Evolutionary conservation across 2,329 filamentous ascomycete species (phyloP).

Genomic region (Venturia effusa): DNA sequence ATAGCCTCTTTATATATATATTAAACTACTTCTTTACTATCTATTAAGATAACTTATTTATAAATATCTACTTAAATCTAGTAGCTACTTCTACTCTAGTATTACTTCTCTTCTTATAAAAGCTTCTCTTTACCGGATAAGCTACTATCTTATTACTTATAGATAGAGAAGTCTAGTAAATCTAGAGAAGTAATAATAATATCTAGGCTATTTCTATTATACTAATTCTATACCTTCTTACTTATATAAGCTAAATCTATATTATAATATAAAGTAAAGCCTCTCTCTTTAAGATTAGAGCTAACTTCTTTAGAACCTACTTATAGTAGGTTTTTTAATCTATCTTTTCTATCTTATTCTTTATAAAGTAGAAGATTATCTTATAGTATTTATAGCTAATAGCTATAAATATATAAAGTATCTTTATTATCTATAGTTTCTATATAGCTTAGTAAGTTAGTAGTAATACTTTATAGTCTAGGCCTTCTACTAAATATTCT

Average conservation of each 20-base stretch:
- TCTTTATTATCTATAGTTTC: background rate
- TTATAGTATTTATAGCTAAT: background rate
- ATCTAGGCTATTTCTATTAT: background rate
- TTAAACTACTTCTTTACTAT: background rate
- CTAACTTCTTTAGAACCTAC: background rate
- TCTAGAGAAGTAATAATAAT: background rate
- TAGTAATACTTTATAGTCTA: background rate
- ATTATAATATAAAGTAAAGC: background rate
- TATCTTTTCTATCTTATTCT: background rate
- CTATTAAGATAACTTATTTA: background rate
- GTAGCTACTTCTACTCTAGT: too few relatives aligned
- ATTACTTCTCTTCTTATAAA: too few relatives aligned
- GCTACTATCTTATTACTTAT: background rate
- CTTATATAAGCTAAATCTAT: background rate
- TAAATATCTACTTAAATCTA: too few relatives aligned
- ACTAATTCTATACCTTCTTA: background rate
- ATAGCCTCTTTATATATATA: background rate
- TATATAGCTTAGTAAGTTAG: background rate
- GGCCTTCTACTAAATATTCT: background rate
- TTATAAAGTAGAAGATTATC: background rate
- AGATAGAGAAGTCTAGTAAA: background rate
- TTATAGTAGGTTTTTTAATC: background rate
- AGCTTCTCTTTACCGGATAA: background rate
- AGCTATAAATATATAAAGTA: background rate
- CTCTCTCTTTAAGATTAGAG: background rate